Evolutionary conservation across 352 stramenopile genomes (phyloP).

Genomic region (Phytophthora cajani): DNA sequence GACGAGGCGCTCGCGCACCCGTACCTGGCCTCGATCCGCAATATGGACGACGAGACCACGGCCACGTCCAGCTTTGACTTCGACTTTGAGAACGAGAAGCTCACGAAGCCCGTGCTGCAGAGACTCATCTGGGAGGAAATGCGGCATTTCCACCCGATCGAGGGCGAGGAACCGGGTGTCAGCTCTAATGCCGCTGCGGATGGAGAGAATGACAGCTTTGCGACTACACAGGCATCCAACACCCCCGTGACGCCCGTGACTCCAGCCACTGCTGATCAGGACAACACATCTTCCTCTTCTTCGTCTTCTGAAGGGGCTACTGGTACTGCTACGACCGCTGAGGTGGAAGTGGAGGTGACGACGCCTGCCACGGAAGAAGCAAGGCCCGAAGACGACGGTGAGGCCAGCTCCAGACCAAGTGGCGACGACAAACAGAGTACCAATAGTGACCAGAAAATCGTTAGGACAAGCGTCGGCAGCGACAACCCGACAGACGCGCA

Average conservation of each 20-base stretch:
- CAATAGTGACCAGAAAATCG: slow-evolving; percentile 29
- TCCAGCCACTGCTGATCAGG: slow-evolving; percentile 21
- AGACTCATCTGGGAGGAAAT: slow-evolving; percentile 90
- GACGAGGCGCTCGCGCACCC: slow-evolving; percentile 91
- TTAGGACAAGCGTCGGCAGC: slow-evolving; percentile 31
- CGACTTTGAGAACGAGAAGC: slow-evolving; percentile 89
- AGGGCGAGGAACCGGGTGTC: slow-evolving; percentile 37
- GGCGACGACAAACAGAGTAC: slow-evolving; percentile 9
- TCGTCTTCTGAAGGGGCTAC: not conserved
- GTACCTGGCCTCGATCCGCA: slow-evolving; percentile 90
- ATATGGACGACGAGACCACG: slow-evolving; percentile 89
- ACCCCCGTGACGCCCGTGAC: slow-evolving; percentile 50
- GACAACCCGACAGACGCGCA: slow-evolving; percentile 29
- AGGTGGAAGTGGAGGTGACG: slow-evolving; percentile 7
- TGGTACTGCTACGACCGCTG: slow-evolving; percentile 6
- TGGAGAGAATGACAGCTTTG: slow-evolving; percentile 28
- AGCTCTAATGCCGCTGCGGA: slow-evolving; percentile 7
- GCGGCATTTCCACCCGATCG: slow-evolving; percentile 75
- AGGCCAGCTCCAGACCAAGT: not conserved
- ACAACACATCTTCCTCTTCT: not conserved
- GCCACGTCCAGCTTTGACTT: slow-evolving; percentile 78
- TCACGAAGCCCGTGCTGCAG: slow-evolving; percentile 85
- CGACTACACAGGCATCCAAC: slow-evolving; percentile 31
- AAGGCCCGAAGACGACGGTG: slow-evolving; percentile 27
- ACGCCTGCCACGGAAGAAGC: slow-evolving; percentile 18